Percentiles rank a stretch among this genome's conserved stretches.
Evolutionary conservation across 2,329 filamentous ascomycete genomes (phyloP).

Genomic region (Arthroderma sp.): DNA sequence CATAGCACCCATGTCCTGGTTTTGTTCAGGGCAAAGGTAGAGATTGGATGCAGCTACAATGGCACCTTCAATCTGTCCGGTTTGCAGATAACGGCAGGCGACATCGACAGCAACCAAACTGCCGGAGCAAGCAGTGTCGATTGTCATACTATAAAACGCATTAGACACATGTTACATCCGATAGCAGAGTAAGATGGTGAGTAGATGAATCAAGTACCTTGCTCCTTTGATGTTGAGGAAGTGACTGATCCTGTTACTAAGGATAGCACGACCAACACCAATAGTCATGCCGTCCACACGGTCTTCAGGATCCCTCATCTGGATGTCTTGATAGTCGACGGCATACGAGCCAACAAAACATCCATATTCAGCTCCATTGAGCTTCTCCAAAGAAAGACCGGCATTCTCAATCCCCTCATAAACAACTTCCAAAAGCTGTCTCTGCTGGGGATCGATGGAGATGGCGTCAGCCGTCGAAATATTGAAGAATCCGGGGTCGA

Average conservation of each 20-base stretch:
- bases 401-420: constrained; percentile 20
- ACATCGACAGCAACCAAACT: constrained; percentile 17
- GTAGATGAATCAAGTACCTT: constrained; percentile 6
- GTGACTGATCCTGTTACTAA: constrained; percentile 8
- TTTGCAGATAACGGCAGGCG: constrained; percentile 13
- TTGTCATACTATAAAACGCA: too few species aligned
- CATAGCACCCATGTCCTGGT: too few species aligned
- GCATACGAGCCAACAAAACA: background rate
- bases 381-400: constrained; percentile 14
- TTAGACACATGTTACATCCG: too few species aligned
- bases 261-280: constrained; percentile 9
- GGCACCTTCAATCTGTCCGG: constrained; percentile 10
- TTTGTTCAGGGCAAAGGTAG: background rate
- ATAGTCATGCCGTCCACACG: constrained; percentile 2
- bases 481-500: constrained; percentile 23
- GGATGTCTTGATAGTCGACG: background rate
- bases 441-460: constrained; percentile 22
- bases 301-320: background rate
- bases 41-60: background rate
- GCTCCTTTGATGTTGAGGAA: constrained; percentile 10
- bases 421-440: constrained; percentile 17
- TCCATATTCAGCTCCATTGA: constrained; percentile 15
- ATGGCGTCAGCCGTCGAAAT: constrained; percentile 16
- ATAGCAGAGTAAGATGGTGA: too few species aligned
- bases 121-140: constrained; percentile 18